Percentiles rank a stretch among this genome's conserved stretches.
These are phyloP conservation scores for Camellia sinensis DNA, from an alignment of 148 eudicot species.

Conservation along the genomic window DNA sequence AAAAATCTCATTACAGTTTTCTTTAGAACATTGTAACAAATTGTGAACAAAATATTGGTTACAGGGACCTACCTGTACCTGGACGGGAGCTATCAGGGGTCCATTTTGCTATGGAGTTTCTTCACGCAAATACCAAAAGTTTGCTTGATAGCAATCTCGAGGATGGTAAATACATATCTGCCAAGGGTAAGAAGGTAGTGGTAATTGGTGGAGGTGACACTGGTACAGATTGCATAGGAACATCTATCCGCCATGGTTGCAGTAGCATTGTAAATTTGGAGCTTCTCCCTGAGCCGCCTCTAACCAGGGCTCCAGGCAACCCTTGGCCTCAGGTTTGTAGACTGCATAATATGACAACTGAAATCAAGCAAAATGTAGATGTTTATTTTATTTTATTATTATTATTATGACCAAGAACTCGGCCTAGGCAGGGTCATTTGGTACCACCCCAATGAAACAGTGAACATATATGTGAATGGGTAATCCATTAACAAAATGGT, in stretches of 20 bases:
- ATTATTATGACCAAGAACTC: too few species aligned
- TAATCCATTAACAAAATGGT: not conserved
- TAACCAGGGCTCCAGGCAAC: conserved; percentile 82
- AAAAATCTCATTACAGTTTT: not conserved
- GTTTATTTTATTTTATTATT: too few species aligned
- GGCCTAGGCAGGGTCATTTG: too few species aligned
- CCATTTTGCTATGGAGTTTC: conserved; percentile 96
- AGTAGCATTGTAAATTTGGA: conserved; percentile 67
- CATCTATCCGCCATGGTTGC: conserved; percentile 96
- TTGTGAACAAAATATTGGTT: conserved; percentile 3
- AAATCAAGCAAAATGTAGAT: not conserved
- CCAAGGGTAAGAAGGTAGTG: conserved; percentile 92
- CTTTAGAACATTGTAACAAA: not conserved
- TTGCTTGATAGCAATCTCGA: conserved; percentile 86
- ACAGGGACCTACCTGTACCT: conserved; percentile 91
- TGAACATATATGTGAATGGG: not conserved
- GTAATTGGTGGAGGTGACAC: conserved; percentile 99
- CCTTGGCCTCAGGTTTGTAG: conserved; percentile 96
- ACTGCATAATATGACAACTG: not conserved
- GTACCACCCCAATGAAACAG: not conserved
- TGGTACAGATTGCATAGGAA: conserved; percentile 96
- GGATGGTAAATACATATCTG: conserved; percentile 87
- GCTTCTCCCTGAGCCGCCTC: conserved; percentile 92
- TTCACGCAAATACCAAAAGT: conserved; percentile 97
- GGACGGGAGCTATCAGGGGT: conserved; percentile 88